Evolutionary conservation across 2,329 filamentous ascomycete species (phyloP), one percentile per base, ranked within the genome.

Genomic region (Plenodomus biglobosus): DNA sequence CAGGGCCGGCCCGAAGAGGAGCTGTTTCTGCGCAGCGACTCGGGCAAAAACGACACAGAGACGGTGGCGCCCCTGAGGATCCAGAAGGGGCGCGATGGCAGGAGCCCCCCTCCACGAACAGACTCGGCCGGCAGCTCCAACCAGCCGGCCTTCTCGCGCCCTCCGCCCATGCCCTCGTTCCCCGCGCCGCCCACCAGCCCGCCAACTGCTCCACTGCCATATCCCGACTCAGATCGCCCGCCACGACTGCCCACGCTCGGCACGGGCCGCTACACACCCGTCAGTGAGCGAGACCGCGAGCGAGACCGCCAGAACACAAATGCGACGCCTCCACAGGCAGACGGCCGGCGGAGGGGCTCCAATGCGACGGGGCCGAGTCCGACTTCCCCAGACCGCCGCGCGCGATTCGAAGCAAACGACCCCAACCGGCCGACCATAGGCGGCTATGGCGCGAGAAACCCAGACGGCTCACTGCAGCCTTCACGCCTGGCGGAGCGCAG

Each of bases 1-100:
- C 84, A 86, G 66, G 86, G 86, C 62, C 78, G 86, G 59, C 83
- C 86, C 20, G 87, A 90, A 22, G 86, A 91, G 73, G 90, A 92
- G 79, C 86, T 95, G 77, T 92, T 95, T 76, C 81, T 95, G 56
- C 73, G 79, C 37, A 46, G 73, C 67, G 42, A 56, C 27, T 32
- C 27, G 27, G 62, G 71, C 42, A 75, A 72, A 46, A 72, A 73
- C 38, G 85, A 90, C 63, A 90, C 88, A 63, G 88, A 90, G 48
- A 89, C 88, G 16, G 82, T 95, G 60, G 88, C 88, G 64, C 91
- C 91, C 51, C 74, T 96, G 73, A 84, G 90, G 65, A 95, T 95
- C 70, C 86, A 86, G 76, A 95, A 95, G 73, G 56, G 54, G 0
- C 84, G 86, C 47, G 82, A 85, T 64, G 74, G 78, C 40, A 74